phyloP scores from a whole-genome alignment of 495 filamentous ascomycete genomes.

The Aspergillus sparsus region DNA sequence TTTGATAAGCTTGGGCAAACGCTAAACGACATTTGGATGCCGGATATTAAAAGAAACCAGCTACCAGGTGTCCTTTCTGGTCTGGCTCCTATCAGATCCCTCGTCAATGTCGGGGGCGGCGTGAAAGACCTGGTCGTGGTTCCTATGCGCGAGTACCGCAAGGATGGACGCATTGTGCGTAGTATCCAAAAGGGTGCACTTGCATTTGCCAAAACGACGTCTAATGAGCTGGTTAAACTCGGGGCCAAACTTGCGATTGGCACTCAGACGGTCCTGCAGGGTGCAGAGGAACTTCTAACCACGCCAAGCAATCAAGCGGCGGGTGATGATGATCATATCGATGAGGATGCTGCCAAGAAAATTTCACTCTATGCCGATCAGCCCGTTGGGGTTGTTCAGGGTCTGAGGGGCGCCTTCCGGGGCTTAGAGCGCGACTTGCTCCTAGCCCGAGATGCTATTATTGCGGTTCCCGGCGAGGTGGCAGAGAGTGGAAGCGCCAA shows the following conservation, averaged over 20 bases:
- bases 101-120: slow-evolving; percentile 88
- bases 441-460: slow-evolving; percentile 81
- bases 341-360: slow-evolving; percentile 67
- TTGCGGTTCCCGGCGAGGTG: slow-evolving; percentile 90
- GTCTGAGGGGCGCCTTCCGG: slow-evolving; percentile 75
- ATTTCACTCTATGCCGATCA: slow-evolving; percentile 93
- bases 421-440: slow-evolving; percentile 85
- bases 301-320: slow-evolving; percentile 34
- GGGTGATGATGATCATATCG: slow-evolving; percentile 59
- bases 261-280: slow-evolving; percentile 86
- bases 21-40: slow-evolving; percentile 97
- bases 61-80: slow-evolving; percentile 87
- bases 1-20: slow-evolving; percentile 85
- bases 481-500: slow-evolving; percentile 82
- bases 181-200: slow-evolving; percentile 87
- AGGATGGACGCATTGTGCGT: slow-evolving; percentile 89
- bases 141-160: slow-evolving; percentile 88
- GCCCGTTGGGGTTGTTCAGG: slow-evolving; percentile 82
- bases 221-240: slow-evolving; percentile 84
- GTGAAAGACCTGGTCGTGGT: slow-evolving; percentile 83
- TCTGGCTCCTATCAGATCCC: slow-evolving; percentile 80
- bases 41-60: slow-evolving; percentile 86
- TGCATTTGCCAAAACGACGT: slow-evolving; percentile 89
- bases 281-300: slow-evolving; percentile 77
- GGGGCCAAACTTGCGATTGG: slow-evolving; percentile 95